A percentile compares a stretch with the other conserved stretches of the same genome.
Evolutionary conservation across 176 grass and related monocot genomes (phyloP).

Genomic region (Triticum urartu): DNA sequence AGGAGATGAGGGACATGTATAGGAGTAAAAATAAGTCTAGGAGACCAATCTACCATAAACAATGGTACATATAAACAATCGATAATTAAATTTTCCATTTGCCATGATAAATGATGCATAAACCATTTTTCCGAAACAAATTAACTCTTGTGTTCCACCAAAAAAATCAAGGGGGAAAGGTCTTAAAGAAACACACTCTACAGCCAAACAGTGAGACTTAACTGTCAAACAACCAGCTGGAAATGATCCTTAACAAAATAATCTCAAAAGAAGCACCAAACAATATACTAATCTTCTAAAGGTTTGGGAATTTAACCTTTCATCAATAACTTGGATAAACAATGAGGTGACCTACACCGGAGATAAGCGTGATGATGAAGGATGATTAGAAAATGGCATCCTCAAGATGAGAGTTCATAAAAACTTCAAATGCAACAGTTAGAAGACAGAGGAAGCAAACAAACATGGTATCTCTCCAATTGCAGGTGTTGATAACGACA

Average conservation of each 20-base stretch:
- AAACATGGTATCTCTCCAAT: conserved; percentile 94
- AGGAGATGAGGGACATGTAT: conserved; percentile 26
- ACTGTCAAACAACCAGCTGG: conserved; percentile 15
- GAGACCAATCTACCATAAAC: not conserved
- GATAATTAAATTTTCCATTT: conserved; percentile 11
- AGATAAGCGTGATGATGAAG: conserved; percentile 51
- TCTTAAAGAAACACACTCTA: conserved; percentile 19
- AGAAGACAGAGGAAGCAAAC: conserved; percentile 86
- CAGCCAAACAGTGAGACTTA: conserved; percentile 29
- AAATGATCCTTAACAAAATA: conserved; percentile 39
- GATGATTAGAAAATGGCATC: conserved; percentile 67
- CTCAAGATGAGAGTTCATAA: conserved; percentile 62
- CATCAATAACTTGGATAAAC: conserved; percentile 76
- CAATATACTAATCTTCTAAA: conserved; percentile 56
- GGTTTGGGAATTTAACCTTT: conserved; percentile 85
- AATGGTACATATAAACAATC: not conserved
- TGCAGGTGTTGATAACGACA: conserved; percentile 92
- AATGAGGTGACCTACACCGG: conserved; percentile 72
- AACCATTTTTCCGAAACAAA: conserved; percentile 26
- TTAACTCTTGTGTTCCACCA: conserved; percentile 26
- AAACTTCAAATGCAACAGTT: conserved; percentile 60
- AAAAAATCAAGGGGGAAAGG: conserved; percentile 6
- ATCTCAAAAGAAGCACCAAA: conserved; percentile 46
- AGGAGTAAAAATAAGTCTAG: not conserved
- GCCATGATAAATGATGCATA: conserved; percentile 28